Percentiles rank a stretch among this genome's conserved stretches.
These are phyloP conservation scores for Salix purpurea DNA, from an alignment of 345 rosid genomes.

Conservation along the genomic window DNA sequence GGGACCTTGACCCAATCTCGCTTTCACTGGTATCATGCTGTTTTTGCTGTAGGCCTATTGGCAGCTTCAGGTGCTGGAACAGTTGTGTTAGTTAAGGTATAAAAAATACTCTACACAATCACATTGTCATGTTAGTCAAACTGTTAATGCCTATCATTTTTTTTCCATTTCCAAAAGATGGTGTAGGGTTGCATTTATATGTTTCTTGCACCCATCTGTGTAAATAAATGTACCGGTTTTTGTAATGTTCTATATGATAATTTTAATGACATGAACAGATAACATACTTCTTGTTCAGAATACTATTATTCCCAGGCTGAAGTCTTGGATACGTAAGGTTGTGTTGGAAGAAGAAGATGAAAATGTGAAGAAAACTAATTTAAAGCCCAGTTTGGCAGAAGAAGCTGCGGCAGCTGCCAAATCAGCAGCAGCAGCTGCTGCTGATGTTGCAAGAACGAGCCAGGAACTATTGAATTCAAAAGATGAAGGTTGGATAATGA, in stretches of 20 bases:
- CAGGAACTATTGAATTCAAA: conserved; percentile 72
- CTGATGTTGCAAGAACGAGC: conserved; percentile 85
- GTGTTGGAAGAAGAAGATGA: conserved; percentile 71
- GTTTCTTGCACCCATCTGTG: neutral
- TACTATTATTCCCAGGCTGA: conserved; percentile 66
- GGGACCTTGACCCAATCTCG: conserved; percentile 28
- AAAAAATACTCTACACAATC: neutral
- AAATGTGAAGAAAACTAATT: conserved; percentile 32
- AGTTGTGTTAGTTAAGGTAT: conserved; percentile 73
- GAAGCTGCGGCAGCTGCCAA: conserved; percentile 94
- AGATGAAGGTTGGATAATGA: conserved; percentile 48
- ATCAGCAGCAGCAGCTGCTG: conserved; percentile 84
- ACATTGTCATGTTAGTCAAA: neutral
- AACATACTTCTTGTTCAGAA: conserved; percentile 53
- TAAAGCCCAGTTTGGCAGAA: conserved; percentile 73
- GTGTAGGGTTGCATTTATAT: neutral
- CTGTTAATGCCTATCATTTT: conserved; percentile 3
- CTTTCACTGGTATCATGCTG: conserved; percentile 86
- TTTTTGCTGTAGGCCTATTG: conserved; percentile 64
- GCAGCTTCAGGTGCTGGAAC: conserved; percentile 92
- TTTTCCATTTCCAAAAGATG: neutral
- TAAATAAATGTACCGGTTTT: neutral
- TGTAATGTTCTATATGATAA: neutral
- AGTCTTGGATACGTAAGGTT: conserved; percentile 82
- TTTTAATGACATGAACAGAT: conserved; percentile 3